Base-by-base conservation (phyloP, 768 basidiomycete genomes). In the Pleurotus eryngii region DNA sequence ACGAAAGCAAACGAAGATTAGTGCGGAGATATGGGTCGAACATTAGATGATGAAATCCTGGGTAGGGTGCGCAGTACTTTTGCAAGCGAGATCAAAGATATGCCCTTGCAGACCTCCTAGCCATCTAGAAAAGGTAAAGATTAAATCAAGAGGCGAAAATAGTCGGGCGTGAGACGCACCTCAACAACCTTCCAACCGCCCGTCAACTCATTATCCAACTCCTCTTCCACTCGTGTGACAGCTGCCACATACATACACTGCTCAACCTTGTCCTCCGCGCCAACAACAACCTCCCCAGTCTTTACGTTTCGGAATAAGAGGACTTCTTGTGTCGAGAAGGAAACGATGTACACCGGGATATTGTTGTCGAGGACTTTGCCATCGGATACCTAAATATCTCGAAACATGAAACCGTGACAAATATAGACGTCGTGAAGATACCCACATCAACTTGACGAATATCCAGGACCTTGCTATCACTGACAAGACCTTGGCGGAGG, bases 101-200 rank as follows among this genome's bases (percentile, higher is more conserved):
- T 42, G 68, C 68, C 45, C 70, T 59, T 17, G 70, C 57, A 51
- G 68, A 70, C 49, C 70, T 63, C 37, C 70, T 59, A 54, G 63
- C 65, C 68, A 71, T 70, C 68, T 70, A 38, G 12, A 47, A 26
- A 30, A 22, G 20, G 48, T 14, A 18, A 20, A 17, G 18, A 18
- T 17, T 14, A 43, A 54, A 30, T 53, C n/a, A 45, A 40, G 58
- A 39, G 7, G 42, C 3, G 18, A 18, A 37, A 11, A 37, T 18
- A 49, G 30, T 12, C 12, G 17, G 37, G 54, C 24, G 26, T 30
- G 26, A 40, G 14, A 74, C 83, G 50, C 67, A 95, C 94, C 86
- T 98, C 96, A 24, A 98, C 81, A 53, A 98, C 84, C 73, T 98
- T 98, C 96, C 97, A 99, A 11, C 97, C 97, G 43, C 92, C 95